These are phyloP conservation scores for Oryza nivara DNA, from an alignment of 176 grass and related monocot species.

Conservation along the genomic window DNA sequence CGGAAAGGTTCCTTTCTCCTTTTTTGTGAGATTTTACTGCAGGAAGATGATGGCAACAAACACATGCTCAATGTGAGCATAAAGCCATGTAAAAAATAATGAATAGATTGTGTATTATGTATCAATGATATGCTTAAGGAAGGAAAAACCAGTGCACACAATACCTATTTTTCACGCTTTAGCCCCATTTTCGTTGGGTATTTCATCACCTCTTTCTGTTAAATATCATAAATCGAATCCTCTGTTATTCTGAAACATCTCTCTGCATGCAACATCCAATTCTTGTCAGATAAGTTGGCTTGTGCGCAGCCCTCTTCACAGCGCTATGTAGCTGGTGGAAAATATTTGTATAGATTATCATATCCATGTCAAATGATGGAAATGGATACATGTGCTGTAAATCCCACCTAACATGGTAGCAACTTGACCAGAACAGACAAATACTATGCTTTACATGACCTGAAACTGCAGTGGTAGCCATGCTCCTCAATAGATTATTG, in stretches of 20 bases:
- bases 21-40: constrained; percentile 9
- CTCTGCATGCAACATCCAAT: background rate
- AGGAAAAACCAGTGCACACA: background rate
- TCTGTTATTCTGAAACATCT: background rate
- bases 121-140: background rate
- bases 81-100: background rate
- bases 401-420: background rate
- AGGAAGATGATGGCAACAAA: background rate
- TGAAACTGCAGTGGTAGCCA: background rate
- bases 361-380: background rate
- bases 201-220: background rate
- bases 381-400: background rate
- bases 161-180: background rate
- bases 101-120: background rate
- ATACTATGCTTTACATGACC: background rate
- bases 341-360: background rate
- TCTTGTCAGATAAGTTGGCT: background rate
- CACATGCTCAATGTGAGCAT: background rate
- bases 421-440: background rate
- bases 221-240: background rate
- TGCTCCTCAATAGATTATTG: background rate
- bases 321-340: background rate
- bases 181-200: background rate
- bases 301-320: background rate
- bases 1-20: constrained; percentile 25